Conservation (phyloP, 2,329 filamentous ascomycete genomes). For the Aspergillus awamori region DNA sequence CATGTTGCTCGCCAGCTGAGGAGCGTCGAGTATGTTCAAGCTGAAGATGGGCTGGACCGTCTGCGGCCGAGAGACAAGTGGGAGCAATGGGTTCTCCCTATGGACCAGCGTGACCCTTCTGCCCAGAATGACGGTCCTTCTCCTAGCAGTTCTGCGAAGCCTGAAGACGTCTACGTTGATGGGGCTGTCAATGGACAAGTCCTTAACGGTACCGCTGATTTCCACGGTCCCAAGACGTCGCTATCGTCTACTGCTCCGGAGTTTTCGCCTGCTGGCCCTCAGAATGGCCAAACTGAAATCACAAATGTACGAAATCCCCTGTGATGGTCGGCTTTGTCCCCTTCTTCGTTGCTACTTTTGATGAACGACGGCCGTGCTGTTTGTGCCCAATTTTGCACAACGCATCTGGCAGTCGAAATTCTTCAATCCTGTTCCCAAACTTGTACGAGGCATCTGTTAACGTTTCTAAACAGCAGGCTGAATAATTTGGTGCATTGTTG, state of each 20-base stretch:
- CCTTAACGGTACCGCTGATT: slow-evolving; percentile 45
- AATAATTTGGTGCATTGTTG: not conserved
- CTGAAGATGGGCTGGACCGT: slow-evolving; percentile 76
- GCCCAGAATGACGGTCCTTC: slow-evolving; percentile 74
- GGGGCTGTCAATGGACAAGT: slow-evolving; percentile 36
- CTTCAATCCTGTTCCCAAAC: slow-evolving; percentile 30
- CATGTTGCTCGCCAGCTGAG: slow-evolving; percentile 72
- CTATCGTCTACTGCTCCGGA: slow-evolving; percentile 67
- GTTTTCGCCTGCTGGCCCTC: slow-evolving; percentile 55
- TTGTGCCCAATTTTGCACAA: not conserved
- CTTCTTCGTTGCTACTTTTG: not conserved
- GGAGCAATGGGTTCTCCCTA: slow-evolving; percentile 75
- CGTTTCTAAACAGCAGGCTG: slow-evolving; percentile 11
- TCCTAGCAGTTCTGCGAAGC: slow-evolving; percentile 26
- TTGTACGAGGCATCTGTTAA: slow-evolving; percentile 8
- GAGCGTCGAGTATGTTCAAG: slow-evolving; percentile 72
- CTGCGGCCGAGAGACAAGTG: slow-evolving; percentile 75
- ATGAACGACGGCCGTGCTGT: not conserved
- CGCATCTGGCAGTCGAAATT: not conserved
- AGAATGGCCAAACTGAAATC: slow-evolving; percentile 35
- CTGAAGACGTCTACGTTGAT: slow-evolving; percentile 45
- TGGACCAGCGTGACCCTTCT: slow-evolving; percentile 70
- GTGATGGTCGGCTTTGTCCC: slow-evolving; percentile 25
- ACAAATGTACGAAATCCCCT: slow-evolving; percentile 39
- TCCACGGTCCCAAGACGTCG: slow-evolving; percentile 50